These are phyloP conservation scores for Pseudotulostoma volvatum DNA, from an alignment of 495 filamentous ascomycete species.

Conservation along the genomic window DNA sequence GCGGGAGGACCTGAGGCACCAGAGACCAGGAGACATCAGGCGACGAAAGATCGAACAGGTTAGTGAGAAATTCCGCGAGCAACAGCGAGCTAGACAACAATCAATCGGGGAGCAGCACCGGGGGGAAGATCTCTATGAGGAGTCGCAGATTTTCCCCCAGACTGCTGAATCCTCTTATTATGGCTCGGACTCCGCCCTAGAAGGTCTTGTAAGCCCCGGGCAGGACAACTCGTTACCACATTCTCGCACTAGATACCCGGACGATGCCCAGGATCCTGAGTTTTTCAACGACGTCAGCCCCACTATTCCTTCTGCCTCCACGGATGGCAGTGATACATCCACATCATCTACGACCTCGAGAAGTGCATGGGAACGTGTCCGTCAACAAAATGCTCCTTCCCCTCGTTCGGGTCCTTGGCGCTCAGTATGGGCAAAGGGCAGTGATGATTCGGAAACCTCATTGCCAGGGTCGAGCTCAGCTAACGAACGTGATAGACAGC, in stretches of 20 bases:
- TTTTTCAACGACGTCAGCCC: constrained; percentile 25
- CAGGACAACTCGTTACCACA: not conserved
- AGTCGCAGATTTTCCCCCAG: not conserved
- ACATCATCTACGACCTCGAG: constrained; percentile 7
- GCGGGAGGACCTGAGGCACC: constrained; percentile 5
- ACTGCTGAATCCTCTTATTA: not conserved
- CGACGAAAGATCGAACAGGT: constrained; percentile 11
- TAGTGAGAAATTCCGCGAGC: constrained; percentile 2
- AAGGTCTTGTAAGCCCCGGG: not conserved
- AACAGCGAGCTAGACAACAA: constrained; percentile 2
- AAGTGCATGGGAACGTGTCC: constrained; percentile 24
- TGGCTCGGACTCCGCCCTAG: not conserved
- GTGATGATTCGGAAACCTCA: too few relatives aligned
- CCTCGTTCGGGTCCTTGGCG: not conserved
- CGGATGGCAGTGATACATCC: too few relatives aligned
- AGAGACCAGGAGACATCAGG: constrained; percentile 12
- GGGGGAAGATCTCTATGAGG: not conserved
- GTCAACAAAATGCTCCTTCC: constrained; percentile 13
- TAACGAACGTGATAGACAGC: constrained; percentile 7
- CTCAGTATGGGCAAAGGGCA: too few relatives aligned
- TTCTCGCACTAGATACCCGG: not conserved
- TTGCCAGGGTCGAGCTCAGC: too few relatives aligned
- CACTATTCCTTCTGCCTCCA: constrained; percentile 17
- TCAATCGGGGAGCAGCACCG: not conserved
- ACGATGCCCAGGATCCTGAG: constrained; percentile 1